Conservation (phyloP, 2,329 filamentous ascomycete species). For the Tolypocladium paradoxum region DNA sequence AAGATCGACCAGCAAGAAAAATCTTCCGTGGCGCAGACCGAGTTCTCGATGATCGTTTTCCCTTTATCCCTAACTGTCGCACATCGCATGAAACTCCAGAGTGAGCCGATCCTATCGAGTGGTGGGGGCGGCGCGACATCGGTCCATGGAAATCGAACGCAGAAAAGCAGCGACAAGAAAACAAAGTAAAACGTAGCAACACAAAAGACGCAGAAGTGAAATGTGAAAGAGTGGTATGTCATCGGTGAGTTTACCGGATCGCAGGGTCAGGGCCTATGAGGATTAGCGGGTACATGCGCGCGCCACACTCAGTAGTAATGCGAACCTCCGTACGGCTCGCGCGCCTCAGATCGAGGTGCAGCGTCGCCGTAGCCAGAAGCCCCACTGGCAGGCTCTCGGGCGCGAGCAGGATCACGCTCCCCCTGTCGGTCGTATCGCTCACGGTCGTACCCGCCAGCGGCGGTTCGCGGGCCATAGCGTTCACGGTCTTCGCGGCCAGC, state of each 20-base stretch:
- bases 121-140: conserved; percentile 12
- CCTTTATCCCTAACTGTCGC: conserved; percentile 25
- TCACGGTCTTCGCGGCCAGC: conserved; percentile 35
- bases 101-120: conserved; percentile 20
- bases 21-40: conserved; percentile 20
- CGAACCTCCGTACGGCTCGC: conserved; percentile 34
- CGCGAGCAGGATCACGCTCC: conserved; percentile 28
- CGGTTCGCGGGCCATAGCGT: conserved; percentile 26
- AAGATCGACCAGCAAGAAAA: conserved; percentile 26
- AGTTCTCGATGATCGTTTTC: conserved; percentile 22
- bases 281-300: conserved; percentile 16
- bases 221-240: conserved; percentile 4
- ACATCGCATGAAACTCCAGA: conserved; percentile 25
- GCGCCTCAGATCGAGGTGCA: conserved; percentile 30
- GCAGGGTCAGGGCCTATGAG: conserved; percentile 19
- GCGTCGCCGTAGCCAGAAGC: conserved; percentile 29
- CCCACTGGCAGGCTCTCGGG: conserved; percentile 26
- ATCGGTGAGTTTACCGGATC: conserved; percentile 9
- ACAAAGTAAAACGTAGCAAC: conserved; percentile 14
- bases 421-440: conserved; percentile 37
- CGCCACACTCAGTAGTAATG: conserved; percentile 9
- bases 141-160: conserved; percentile 18
- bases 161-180: conserved; percentile 14
- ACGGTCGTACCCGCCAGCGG: conserved; percentile 32
- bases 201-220: conserved; percentile 16